Conservation (phyloP, 352 stramenopile genomes). For the Sclerospora graminicola region DNA sequence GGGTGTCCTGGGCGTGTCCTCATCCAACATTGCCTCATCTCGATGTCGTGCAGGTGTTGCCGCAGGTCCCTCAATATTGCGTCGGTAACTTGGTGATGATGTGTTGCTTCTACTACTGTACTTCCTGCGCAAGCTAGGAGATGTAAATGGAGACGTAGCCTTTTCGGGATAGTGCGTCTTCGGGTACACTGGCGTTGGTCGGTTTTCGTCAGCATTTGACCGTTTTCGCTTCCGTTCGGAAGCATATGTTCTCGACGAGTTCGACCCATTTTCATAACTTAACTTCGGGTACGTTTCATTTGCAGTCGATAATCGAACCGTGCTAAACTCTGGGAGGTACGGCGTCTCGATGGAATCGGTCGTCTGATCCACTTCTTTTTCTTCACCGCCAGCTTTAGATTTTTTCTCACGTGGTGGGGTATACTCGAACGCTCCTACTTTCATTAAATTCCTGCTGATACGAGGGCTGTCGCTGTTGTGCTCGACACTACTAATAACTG, state of each 20-base stretch:
- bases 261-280: neutral
- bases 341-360: conserved; percentile 30
- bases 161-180: conserved; percentile 39
- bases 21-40: conserved; percentile 25
- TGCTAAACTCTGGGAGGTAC: conserved; percentile 50
- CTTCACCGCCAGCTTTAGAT: conserved; percentile 4
- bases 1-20: conserved; percentile 51
- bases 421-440: conserved; percentile 70
- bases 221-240: conserved; percentile 43
- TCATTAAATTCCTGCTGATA: conserved; percentile 74
- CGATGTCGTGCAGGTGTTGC: conserved; percentile 17
- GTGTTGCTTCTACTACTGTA: conserved; percentile 48
- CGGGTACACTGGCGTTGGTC: conserved; percentile 24
- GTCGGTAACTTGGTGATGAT: conserved; percentile 29
- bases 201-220: conserved; percentile 12
- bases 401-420: conserved; percentile 38
- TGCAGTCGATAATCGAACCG: conserved; percentile 23
- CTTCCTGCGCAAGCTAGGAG: conserved; percentile 51
- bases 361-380: conserved; percentile 15
- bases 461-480: conserved; percentile 41
- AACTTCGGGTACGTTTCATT: conserved; percentile 6
- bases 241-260: conserved; percentile 7
- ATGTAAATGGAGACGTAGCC: conserved; percentile 18
- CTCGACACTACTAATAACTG: conserved; percentile 68
- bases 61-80: conserved; percentile 3